Conservation (phyloP, 1,139 yeast genomes). For the Lodderomyces oxycetoniae region DNA sequence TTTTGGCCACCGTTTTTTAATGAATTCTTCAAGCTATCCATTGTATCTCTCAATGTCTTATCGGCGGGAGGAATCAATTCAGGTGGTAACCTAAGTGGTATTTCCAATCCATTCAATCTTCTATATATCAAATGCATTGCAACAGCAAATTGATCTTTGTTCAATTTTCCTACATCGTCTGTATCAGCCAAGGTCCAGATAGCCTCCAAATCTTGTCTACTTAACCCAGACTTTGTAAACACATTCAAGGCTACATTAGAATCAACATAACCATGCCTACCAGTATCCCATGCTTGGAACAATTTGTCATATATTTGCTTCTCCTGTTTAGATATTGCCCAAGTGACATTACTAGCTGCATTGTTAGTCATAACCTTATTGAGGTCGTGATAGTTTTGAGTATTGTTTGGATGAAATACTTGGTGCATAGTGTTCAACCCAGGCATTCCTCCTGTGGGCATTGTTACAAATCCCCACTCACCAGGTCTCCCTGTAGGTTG, state of each 20-base stretch:
- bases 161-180: constrained; percentile 66
- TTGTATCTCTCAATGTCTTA: constrained; percentile 46
- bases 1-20: constrained; percentile 37
- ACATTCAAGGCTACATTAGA: constrained; percentile 83
- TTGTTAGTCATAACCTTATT: constrained; percentile 52
- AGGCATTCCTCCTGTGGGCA: constrained; percentile 70
- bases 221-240: constrained; percentile 85
- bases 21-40: constrained; percentile 39
- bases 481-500: constrained; percentile 76
- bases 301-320: constrained; percentile 82
- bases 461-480: constrained; percentile 76
- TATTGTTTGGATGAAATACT: constrained; percentile 60
- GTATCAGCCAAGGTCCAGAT: constrained; percentile 84
- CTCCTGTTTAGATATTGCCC: constrained; percentile 85
- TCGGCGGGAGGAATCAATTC: constrained; percentile 80
- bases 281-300: constrained; percentile 80
- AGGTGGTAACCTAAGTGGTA: constrained; percentile 70
- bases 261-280: constrained; percentile 62
- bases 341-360: constrained; percentile 47
- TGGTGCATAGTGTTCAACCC: constrained; percentile 72
- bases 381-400: constrained; percentile 23
- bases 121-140: constrained; percentile 82
- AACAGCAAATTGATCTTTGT: constrained; percentile 74
- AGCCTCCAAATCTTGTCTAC: constrained; percentile 77
- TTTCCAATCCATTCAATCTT: constrained; percentile 64